Evolutionary conservation across 371 early-diverging fungal genomes (phyloP).

Genomic region (Blakeslea trispora): DNA sequence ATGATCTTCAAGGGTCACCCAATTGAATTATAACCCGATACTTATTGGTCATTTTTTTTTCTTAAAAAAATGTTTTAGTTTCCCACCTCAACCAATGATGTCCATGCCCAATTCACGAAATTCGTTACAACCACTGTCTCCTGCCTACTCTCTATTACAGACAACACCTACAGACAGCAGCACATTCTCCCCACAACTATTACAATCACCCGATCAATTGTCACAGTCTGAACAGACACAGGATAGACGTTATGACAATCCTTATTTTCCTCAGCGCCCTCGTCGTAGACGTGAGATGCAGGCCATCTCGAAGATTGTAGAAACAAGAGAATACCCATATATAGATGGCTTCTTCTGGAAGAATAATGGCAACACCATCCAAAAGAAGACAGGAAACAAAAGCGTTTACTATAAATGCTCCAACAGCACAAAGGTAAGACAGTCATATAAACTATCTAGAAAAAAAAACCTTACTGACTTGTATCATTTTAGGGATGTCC

Average conservation of each 20-base stretch:
- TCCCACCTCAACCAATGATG: conserved; percentile 19
- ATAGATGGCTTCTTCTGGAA: conserved; percentile 58
- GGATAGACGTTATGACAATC: conserved; percentile 3
- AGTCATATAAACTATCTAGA: too few relatives aligned
- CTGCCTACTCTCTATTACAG: conserved; percentile 12
- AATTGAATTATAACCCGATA: too few relatives aligned
- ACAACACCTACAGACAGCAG: conserved; percentile 1
- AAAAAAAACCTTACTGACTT: neutral
- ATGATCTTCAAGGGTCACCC: neutral
- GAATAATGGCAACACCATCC: conserved; percentile 60
- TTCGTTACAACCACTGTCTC: conserved; percentile 24
- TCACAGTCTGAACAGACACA: conserved; percentile 3
- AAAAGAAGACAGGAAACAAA: conserved; percentile 59
- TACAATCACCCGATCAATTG: conserved; percentile 3
- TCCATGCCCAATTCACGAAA: conserved; percentile 14
- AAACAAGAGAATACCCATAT: conserved; percentile 55
- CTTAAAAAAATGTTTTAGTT: too few relatives aligned
- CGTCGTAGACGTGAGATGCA: conserved; percentile 59
- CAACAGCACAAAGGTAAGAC: conserved; percentile 40
- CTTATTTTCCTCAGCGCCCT: conserved; percentile 23
- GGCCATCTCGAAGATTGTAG: conserved; percentile 59
- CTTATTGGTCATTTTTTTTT: conserved; percentile 4
- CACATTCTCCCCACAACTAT: conserved; percentile 5
- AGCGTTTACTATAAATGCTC: conserved; percentile 61
- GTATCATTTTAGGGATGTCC: conserved; percentile 42